phyloP scores from a whole-genome alignment of 2,329 filamentous ascomycete genomes.

The Ophiocordyceps camponoti-floridani region DNA sequence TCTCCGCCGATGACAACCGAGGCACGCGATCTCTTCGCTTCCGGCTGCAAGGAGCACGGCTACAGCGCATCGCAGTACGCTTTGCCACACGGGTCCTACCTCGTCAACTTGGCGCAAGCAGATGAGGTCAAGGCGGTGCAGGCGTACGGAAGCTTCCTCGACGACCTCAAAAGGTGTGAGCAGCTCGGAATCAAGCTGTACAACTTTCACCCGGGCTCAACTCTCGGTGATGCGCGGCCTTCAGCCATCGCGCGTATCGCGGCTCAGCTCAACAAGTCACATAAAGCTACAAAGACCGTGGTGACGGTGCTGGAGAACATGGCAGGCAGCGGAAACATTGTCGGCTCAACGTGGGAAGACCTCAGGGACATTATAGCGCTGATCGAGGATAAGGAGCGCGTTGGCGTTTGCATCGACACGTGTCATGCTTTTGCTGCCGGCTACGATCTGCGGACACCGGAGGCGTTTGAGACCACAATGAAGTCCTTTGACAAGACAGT shows the following conservation, averaged over 20 bases:
- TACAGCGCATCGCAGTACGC: slow-evolving; percentile 59
- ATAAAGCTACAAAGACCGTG: slow-evolving; percentile 57
- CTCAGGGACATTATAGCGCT: slow-evolving; percentile 66
- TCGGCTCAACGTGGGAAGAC: slow-evolving; percentile 75
- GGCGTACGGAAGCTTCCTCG: slow-evolving; percentile 70
- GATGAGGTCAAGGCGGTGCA: slow-evolving; percentile 67
- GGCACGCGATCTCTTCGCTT: slow-evolving; percentile 50
- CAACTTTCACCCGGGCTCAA: slow-evolving; percentile 92
- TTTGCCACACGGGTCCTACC: slow-evolving; percentile 87
- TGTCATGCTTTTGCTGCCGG: slow-evolving; percentile 93
- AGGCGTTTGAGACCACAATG: slow-evolving; percentile 57
- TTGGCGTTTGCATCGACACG: slow-evolving; percentile 92
- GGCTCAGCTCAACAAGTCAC: slow-evolving; percentile 62
- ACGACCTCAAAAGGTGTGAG: slow-evolving; percentile 77
- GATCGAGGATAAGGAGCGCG: slow-evolving; percentile 62
- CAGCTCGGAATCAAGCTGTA: slow-evolving; percentile 77
- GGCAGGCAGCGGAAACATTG: slow-evolving; percentile 75
- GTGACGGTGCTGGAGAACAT: slow-evolving; percentile 87
- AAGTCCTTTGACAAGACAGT: slow-evolving; percentile 60
- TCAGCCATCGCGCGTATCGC: slow-evolving; percentile 68
- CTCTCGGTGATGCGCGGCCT: slow-evolving; percentile 45
- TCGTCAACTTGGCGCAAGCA: slow-evolving; percentile 83
- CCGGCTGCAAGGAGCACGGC: slow-evolving; percentile 45
- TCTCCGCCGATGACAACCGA: slow-evolving; percentile 59
- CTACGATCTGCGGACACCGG: slow-evolving; percentile 67